These are phyloP conservation scores for Raddia distichophylla DNA, from an alignment of 176 grass and related monocot genomes.

Conservation along the genomic window DNA sequence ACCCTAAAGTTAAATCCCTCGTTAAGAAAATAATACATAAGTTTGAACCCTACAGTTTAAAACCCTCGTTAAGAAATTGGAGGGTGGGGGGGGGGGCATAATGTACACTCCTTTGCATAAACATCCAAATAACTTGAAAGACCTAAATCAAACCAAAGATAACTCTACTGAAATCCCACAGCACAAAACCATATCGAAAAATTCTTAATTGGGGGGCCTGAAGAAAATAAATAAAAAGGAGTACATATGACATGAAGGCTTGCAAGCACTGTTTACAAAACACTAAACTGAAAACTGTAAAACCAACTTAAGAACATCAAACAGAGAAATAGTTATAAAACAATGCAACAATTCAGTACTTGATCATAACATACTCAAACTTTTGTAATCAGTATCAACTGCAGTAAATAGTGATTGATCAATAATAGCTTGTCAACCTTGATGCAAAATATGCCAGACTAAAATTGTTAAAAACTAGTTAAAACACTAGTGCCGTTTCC, in stretches of 20 bases:
- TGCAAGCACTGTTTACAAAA: background rate
- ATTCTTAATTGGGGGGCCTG: background rate
- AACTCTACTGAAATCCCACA: background rate
- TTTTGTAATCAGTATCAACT: conserved; percentile 1
- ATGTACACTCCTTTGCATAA: background rate
- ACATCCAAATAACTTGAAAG: background rate
- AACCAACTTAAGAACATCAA: conserved; percentile 5
- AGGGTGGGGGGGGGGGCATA: background rate
- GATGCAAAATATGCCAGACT: background rate
- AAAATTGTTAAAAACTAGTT: conserved; percentile 4
- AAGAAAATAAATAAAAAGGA: background rate
- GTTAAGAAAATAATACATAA: too few species aligned
- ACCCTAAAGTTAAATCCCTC: background rate
- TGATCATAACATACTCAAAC: background rate
- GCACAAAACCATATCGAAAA: background rate
- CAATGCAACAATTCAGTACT: background rate
- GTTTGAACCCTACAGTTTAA: background rate
- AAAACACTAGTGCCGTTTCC: background rate
- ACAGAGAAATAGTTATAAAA: background rate
- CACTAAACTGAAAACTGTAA: background rate
- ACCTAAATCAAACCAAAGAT: background rate
- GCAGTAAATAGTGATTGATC: background rate
- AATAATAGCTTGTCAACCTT: background rate
- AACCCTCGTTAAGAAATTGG: background rate
- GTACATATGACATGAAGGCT: background rate